Evolutionary conservation across 73 alveolate genomes (phyloP), one percentile per base, ranked within the genome.

Genomic region (Paramecium octaurelia): DNA sequence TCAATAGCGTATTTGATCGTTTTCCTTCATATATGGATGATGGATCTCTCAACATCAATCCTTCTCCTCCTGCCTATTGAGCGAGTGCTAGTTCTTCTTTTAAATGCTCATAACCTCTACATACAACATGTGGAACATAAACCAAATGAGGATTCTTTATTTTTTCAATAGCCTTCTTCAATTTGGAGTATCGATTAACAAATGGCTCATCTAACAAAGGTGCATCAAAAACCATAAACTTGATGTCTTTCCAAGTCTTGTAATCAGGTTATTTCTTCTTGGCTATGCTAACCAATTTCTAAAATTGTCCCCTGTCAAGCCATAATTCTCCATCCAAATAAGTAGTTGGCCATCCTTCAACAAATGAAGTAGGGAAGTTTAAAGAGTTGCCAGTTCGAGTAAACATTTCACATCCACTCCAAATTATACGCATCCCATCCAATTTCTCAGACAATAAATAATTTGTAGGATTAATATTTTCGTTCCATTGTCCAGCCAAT

Each of bases 161-260:
- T 31, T 64, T 85, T 54, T 58, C 86, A 21, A 76, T 21, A 12
- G 48, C 29, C 21, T 46, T 71, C 48, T 76, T 48, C n/a, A 92
- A 7, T 14, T 84, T 68, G 59, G 83, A 38, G 8, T 87, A 69
- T 64, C 99, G 86, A 46, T 92, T 83, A n/a, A 40, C 60, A 64
- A 95, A 96, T 1, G 96, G 92, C n/a, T 92, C 94, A 18, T 88
- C 60, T 9, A 94, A 34, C 8, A 70, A 57, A n/a, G 99, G 99
- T 6, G 96, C 97, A 54, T 96, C 99, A 92, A 93, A 96, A 83
- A 96, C 96, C 83, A 96, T 76, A 86, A 93, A 96, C 60, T 57
- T 92, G 23, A 95, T 94, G 38, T 92, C 93, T 60, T 92, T 93
- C 97, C 99, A 96, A 11, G 85, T 42, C 38, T 43, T 88, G 34